Evolutionary conservation across 768 basidiomycete species (phyloP).

Genomic region (Mrakia frigida): DNA sequence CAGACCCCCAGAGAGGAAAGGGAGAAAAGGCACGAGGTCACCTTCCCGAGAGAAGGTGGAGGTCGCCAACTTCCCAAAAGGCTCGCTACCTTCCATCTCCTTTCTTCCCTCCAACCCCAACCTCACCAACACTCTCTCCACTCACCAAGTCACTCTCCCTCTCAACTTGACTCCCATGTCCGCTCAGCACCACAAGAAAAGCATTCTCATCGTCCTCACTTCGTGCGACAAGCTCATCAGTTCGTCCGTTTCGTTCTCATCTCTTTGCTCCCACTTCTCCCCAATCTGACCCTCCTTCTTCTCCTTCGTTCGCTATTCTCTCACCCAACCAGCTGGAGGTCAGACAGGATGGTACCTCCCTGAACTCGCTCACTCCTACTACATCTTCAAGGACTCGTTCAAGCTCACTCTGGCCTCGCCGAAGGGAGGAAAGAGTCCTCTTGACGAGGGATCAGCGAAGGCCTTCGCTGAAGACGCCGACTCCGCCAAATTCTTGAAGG

Average conservation of each 20-base stretch:
- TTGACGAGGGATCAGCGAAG: slow-evolving; percentile 53
- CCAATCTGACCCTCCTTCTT: no score
- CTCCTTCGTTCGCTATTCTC: not conserved
- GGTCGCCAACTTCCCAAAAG: no score
- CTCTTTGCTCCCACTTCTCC: not conserved
- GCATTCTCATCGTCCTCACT: slow-evolving; percentile 70
- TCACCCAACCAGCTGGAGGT: not conserved
- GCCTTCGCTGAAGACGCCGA: slow-evolving; percentile 50
- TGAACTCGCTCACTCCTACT: slow-evolving; percentile 63
- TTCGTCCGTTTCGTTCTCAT: not conserved
- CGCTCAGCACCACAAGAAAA: not conserved
- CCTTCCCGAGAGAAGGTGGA: no score
- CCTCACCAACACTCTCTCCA: not conserved
- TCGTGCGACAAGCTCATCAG: slow-evolving; percentile 56
- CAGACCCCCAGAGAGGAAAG: no score
- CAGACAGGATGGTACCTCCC: not conserved
- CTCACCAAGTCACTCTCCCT: not conserved
- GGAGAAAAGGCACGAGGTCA: no score
- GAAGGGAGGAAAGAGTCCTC: slow-evolving; percentile 61
- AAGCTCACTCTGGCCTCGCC: slow-evolving; percentile 54
- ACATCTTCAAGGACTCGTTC: slow-evolving; percentile 49
- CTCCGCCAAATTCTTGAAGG: slow-evolving; percentile 64
- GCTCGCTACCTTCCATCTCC: not conserved
- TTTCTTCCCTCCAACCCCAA: not conserved
- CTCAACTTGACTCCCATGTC: slow-evolving; percentile 2